Conservation (phyloP, 139 green algal genomes). For the Tetraselmis chui region DNA sequence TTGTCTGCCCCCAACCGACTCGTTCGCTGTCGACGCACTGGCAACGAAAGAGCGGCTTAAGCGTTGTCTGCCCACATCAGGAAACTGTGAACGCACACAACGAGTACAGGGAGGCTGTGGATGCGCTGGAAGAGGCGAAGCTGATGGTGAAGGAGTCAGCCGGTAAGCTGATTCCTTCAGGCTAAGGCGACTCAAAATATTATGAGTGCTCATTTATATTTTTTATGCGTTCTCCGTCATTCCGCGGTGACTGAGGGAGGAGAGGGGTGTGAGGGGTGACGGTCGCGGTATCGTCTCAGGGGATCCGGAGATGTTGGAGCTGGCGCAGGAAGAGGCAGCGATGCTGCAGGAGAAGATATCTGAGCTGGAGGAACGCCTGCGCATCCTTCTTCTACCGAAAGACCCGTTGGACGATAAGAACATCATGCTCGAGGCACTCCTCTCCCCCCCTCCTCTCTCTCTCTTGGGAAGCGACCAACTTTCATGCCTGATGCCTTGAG, state of each 20-base stretch:
- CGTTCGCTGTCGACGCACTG: background rate
- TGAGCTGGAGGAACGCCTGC: conserved; percentile 53
- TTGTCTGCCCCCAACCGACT: background rate
- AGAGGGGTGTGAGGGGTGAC: background rate
- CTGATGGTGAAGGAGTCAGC: conserved; percentile 26
- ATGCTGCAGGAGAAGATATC: conserved; percentile 32
- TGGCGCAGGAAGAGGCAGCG: conserved; percentile 64
- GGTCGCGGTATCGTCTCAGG: conserved; percentile 14
- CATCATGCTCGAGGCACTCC: conserved; percentile 73
- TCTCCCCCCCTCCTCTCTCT: no score
- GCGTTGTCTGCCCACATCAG: conserved; percentile 56
- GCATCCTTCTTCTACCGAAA: conserved; percentile 72
- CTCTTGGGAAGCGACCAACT: no score
- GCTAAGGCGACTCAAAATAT: no score
- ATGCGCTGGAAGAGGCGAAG: conserved; percentile 1
- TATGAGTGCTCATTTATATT: no score
- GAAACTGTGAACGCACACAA: conserved; percentile 46
- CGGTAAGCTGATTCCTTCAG: conserved; percentile 6
- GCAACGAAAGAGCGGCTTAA: background rate
- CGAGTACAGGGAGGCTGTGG: conserved; percentile 43
- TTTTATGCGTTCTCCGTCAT: background rate
- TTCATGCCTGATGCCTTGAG: no score
- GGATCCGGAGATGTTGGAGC: conserved; percentile 62
- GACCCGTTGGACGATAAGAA: conserved; percentile 75
- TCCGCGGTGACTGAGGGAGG: background rate